Evolutionary conservation across 148 eudicot species (phyloP).

Genomic region (Rheum nobile): DNA sequence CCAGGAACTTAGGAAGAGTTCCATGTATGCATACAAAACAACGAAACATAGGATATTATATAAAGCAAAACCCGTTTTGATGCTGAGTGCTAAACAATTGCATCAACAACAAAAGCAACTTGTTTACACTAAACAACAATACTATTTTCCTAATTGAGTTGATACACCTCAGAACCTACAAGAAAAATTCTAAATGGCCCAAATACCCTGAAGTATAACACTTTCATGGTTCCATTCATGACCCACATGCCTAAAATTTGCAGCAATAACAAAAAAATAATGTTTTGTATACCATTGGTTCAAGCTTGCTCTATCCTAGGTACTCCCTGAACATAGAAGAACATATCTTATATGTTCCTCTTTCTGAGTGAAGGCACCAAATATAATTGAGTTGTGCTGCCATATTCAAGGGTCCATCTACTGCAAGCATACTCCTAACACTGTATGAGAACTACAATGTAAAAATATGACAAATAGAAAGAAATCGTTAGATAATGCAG

Average conservation of each 20-base stretch:
- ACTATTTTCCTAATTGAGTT: neutral
- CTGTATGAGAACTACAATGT: slow-evolving; percentile 25
- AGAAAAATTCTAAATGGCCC: neutral
- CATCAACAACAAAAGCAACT: neutral
- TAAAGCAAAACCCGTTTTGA: neutral
- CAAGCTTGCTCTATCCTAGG: neutral
- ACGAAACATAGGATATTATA: neutral
- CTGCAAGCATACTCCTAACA: slow-evolving; percentile 87
- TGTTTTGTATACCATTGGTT: neutral
- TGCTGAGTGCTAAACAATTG: neutral
- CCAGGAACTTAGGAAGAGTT: neutral
- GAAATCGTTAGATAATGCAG: slow-evolving; percentile 6
- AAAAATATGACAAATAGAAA: neutral
- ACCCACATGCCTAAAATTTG: neutral
- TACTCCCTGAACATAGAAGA: neutral
- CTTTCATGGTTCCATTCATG: neutral
- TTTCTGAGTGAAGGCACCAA: slow-evolving; percentile 71
- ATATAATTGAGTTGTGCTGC: slow-evolving; percentile 80
- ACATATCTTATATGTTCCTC: slow-evolving; percentile 62
- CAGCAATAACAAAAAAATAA: neutral
- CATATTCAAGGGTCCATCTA: slow-evolving; percentile 98
- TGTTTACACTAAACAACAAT: neutral
- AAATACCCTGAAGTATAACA: neutral
- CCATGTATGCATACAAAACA: neutral
- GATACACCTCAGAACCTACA: neutral